Base-by-base conservation (phyloP, 345 rosid species). In the Arabidopsis arenosa region DNA sequence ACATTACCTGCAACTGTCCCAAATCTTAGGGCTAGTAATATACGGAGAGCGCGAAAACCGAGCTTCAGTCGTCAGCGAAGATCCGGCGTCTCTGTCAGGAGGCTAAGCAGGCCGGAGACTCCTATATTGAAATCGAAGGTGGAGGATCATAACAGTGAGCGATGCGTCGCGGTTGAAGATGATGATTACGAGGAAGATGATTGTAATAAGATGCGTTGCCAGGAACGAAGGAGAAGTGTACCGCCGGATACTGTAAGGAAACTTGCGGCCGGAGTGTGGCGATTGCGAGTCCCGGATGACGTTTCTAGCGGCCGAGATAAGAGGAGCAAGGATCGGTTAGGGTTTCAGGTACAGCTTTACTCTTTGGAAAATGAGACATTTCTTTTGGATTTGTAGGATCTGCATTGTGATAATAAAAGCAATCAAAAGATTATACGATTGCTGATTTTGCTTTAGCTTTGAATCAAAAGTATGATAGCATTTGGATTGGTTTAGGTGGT, bases 231-330 rank as follows among this genome's bases (percentile, higher is more conserved):
- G 63, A 65, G 58, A 44, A 72, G 69, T 21, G 78, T 51, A 8
- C 53, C 26, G 5, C 44, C 64, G 2, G 84, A 83, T 8, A 89
- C 96, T 32, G 93, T 92, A 26, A 86, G 98, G 93, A 90, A 83
- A 86, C 86, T 94, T 14, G 96, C 90, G 1, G 93, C 97, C 36
- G 96, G 87, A 21, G 73, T 94, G 55, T 94, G 98, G 98, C 73
- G 95, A 80, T 52, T 92, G 82, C 96, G 86, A 84, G 67, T 82
- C 14, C 76, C 90, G 64, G 89, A 84, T 75, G 66, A 79, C 28
- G 66, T 26, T 55, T 63, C 36, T 2, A 79, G 56, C 61, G 63
- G 68, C 9, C 78, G 80, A 45, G 80, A 77, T 23, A 40, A 13
- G 67, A 64, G 65, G 66, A 62, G 66, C 41, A 72, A 28, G 6